phyloP scores from a whole-genome alignment of 345 rosid species.

The Aegle marmelos region DNA sequence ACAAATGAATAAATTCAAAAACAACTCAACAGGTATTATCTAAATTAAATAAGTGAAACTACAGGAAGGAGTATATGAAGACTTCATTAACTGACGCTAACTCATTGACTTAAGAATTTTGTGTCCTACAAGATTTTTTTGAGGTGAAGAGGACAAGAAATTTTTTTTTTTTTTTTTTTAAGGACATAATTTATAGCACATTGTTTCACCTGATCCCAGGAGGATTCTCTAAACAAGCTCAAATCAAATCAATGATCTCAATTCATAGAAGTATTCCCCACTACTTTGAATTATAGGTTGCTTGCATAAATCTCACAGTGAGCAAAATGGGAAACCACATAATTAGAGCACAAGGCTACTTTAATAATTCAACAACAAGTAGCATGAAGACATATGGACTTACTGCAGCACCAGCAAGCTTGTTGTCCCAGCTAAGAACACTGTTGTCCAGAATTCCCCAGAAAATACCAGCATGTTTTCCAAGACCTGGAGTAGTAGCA shows the following conservation, averaged over 20 bases:
- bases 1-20: background rate
- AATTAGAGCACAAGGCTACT: background rate
- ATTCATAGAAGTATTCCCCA: background rate
- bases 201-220: background rate
- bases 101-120: background rate
- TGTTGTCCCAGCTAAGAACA: conserved; percentile 98
- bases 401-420: conserved; percentile 96
- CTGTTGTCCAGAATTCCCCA: conserved; percentile 88
- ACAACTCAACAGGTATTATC: background rate
- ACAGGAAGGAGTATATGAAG: background rate
- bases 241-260: background rate
- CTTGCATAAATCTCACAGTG: background rate
- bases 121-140: background rate
- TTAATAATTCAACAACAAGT: conserved; percentile 8
- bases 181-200: background rate
- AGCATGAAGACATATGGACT: conserved; percentile 15
- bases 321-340: background rate
- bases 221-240: background rate
- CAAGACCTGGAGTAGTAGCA: conserved; percentile 67
- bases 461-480: conserved; percentile 91
- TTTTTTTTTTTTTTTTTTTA: background rate
- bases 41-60: background rate
- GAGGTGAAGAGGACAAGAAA: background rate
- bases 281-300: background rate
- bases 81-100: background rate